Conservation (phyloP, 2,329 filamentous ascomycete species). For the Ceratocystis cacaofunesta region DNA sequence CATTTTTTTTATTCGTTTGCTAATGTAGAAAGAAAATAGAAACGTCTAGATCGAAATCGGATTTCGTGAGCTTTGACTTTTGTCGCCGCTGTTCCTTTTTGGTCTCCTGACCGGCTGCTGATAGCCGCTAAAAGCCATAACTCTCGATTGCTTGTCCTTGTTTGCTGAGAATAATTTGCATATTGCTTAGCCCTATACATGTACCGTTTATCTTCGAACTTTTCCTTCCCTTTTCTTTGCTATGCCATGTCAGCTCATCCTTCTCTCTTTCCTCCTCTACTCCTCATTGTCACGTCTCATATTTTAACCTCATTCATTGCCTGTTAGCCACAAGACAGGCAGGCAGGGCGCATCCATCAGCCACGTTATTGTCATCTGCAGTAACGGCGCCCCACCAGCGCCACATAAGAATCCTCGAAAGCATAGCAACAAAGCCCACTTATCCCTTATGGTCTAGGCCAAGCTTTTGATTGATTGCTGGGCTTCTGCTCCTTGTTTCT, state of each 20-base stretch:
- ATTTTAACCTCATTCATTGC: not conserved
- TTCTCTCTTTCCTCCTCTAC: not conserved
- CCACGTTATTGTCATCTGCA: not conserved
- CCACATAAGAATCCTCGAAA: not conserved
- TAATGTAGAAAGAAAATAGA: not conserved
- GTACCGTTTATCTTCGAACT: not conserved
- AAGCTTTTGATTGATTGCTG: constrained; percentile 4
- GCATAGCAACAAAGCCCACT: not conserved
- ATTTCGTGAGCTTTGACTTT: not conserved
- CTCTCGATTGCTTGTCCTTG: not conserved
- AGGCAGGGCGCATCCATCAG: not conserved
- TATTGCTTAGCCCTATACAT: not conserved
- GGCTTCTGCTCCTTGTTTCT: not conserved
- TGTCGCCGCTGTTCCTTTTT: not conserved
- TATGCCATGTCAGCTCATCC: not conserved
- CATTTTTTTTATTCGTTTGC: not conserved
- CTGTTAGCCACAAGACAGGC: not conserved
- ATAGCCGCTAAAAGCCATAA: not conserved
- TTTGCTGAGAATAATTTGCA: not conserved
- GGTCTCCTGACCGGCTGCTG: not conserved
- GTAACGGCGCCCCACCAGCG: not conserved
- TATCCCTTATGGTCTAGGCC: not conserved
- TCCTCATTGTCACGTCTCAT: not conserved
- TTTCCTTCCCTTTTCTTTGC: not conserved
- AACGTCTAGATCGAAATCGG: not conserved